Conservation (phyloP, 208 protist genomes). For the Vickermania ingenoplastis region DNA sequence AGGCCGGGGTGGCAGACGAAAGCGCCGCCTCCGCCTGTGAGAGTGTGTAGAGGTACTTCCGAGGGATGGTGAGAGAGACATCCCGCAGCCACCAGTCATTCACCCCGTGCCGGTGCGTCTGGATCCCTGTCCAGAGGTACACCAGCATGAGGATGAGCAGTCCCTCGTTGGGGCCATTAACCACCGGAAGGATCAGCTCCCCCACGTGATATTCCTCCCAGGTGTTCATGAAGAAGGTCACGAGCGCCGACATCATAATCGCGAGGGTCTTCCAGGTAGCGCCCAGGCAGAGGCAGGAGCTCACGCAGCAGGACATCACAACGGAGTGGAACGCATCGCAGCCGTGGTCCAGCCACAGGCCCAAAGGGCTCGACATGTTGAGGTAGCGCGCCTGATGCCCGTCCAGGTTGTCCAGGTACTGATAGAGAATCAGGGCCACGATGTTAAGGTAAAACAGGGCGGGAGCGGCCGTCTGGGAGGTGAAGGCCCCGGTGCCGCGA, state of each 20-base stretch:
- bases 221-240: conserved; percentile 73
- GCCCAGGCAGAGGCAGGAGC: conserved; percentile 28
- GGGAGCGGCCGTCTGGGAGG: conserved; percentile 21
- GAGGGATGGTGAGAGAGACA: conserved; percentile 14
- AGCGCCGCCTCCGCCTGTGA: conserved; percentile 1
- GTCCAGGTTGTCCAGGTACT: conserved; percentile 91
- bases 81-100: neutral
- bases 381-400: conserved; percentile 90
- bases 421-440: conserved; percentile 54
- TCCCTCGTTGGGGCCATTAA: conserved; percentile 89
- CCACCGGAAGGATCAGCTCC: conserved; percentile 69
- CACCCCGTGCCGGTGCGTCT: neutral
- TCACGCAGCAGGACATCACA: conserved; percentile 40
- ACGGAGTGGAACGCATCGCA: conserved; percentile 84
- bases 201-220: conserved; percentile 88
- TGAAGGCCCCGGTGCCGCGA: too few relatives aligned
- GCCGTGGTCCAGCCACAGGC: conserved; percentile 93
- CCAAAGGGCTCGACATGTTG: conserved; percentile 84
- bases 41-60: conserved; percentile 20
- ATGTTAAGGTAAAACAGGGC: conserved; percentile 67
- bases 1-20: conserved; percentile 30
- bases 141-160: conserved; percentile 49
- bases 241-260: conserved; percentile 36
- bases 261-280: conserved; percentile 65
- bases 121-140: conserved; percentile 54